A percentile compares a stretch with the other conserved stretches of the same genome.
phyloP scores from a whole-genome alignment of 768 basidiomycete genomes.

The Tulasnella sp. region DNA sequence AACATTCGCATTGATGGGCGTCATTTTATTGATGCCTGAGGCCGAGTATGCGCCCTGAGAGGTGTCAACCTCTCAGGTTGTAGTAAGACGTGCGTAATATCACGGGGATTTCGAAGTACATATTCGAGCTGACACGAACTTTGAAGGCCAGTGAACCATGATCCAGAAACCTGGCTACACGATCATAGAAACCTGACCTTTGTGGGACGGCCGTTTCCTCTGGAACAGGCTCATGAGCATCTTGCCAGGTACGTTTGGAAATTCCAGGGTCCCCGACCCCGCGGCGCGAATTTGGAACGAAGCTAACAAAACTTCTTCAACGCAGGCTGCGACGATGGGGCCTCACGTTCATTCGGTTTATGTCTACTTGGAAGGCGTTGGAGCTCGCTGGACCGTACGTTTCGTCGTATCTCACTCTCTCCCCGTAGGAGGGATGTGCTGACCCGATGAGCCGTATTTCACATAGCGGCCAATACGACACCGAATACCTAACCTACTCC shows the following conservation, averaged over 20 bases:
- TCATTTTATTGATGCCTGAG: conserved; percentile 73
- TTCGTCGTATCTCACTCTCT: too few species aligned
- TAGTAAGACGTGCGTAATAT: conserved; percentile 62
- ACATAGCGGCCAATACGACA: conserved; percentile 68
- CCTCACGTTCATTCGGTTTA: conserved; percentile 77
- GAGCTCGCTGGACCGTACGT: conserved; percentile 90
- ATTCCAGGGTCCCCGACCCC: background rate
- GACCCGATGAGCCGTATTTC: background rate
- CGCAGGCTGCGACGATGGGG: conserved; percentile 69
- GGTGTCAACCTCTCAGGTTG: conserved; percentile 82
- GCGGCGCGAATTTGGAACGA: background rate
- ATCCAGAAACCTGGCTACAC: conserved; percentile 59
- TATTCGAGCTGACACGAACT: background rate
- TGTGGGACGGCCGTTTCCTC: conserved; percentile 83
- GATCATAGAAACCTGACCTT: conserved; percentile 65
- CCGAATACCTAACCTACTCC: conserved; percentile 75
- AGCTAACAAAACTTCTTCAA: background rate
- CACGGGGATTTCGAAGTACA: background rate
- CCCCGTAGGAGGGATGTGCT: background rate
- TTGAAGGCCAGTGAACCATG: conserved; percentile 57
- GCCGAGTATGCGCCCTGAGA: conserved; percentile 69
- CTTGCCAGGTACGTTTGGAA: conserved; percentile 47
- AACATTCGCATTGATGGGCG: conserved; percentile 55
- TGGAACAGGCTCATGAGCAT: conserved; percentile 81
- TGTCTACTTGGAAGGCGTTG: conserved; percentile 95